Conservation (phyloP, 2,329 filamentous ascomycete species). For the Diaporthe sp. region DNA sequence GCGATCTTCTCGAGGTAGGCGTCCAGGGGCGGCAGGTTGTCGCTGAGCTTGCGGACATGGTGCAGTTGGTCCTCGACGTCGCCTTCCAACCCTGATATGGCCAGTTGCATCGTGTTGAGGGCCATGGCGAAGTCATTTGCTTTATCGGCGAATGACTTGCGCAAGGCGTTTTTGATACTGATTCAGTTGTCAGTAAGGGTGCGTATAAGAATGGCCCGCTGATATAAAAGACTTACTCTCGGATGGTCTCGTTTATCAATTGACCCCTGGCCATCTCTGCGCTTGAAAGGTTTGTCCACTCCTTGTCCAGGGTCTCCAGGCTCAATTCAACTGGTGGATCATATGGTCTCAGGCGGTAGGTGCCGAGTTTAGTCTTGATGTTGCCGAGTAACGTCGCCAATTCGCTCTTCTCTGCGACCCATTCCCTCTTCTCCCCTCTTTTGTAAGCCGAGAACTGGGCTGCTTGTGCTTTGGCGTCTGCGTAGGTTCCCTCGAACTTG, state of each 20-base stretch:
- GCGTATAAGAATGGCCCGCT: not conserved
- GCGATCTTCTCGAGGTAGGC: slow-evolving; percentile 91
- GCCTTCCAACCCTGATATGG: slow-evolving; percentile 96
- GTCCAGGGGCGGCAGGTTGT: slow-evolving; percentile 90
- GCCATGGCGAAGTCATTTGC: slow-evolving; percentile 98
- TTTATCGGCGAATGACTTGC: slow-evolving; percentile 95
- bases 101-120: slow-evolving; percentile 92
- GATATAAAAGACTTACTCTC: slow-evolving; percentile 73
- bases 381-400: slow-evolving; percentile 93
- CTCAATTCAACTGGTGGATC: slow-evolving; percentile 88
- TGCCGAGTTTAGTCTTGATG: slow-evolving; percentile 98
- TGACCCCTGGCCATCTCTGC: slow-evolving; percentile 91
- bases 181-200: slow-evolving; percentile 23
- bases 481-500: slow-evolving; percentile 90
- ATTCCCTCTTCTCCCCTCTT: slow-evolving; percentile 87
- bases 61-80: slow-evolving; percentile 95
- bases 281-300: slow-evolving; percentile 84
- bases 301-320: slow-evolving; percentile 83
- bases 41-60: slow-evolving; percentile 87
- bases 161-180: slow-evolving; percentile 93
- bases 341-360: slow-evolving; percentile 91
- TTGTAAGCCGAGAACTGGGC: slow-evolving; percentile 90
- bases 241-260: slow-evolving; percentile 96
- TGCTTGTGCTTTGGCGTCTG: slow-evolving; percentile 90
- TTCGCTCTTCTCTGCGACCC: slow-evolving; percentile 98